Evolutionary conservation across 2,329 filamentous ascomycete genomes (phyloP), one percentile per base, ranked within the genome.

Genomic region (Sarocladiaceae sp.): DNA sequence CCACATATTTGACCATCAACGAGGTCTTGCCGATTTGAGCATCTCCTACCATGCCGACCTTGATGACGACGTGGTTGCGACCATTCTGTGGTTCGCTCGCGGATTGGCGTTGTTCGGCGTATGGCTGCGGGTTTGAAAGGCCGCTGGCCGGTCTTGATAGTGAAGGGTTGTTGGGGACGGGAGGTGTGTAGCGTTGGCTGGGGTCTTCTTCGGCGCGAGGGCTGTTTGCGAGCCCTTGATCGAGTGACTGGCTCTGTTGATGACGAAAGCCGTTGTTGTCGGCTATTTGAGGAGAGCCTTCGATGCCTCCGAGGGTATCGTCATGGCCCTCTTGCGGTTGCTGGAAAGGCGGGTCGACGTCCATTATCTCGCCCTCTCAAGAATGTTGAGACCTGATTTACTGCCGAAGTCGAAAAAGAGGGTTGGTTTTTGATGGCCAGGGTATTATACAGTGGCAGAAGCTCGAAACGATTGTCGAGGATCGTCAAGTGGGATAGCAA

Each of bases 11-110:
- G 65, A 99, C 94, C 94, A 99, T 99, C 66, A 99, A 74, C 58
- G 92, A 97, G 17, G 94, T 99, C 81, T 99, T 99, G 66, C 94
- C 94, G 61, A 99, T 99, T 72, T 99, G 94, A 53, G 94, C 94
- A 73, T 99, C 94, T 44, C 94, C 94, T 42, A 99, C 94, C 94
- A 99, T 99, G 65, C 94, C 94, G 50, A 99, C 94, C 73, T 99
- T 99, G 78, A 99, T 97, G 53, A 99, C 94, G 33, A 99, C 94
- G 62, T 85, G 83, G 66, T 84, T 85, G 55, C 83, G 76, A 44
- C 78, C 77, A 58, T 78, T 78, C 53, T 65, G 52, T 13, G 67
- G 58, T 42, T 70, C 68, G 54, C 59, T 60, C 8, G 59, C 69
- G 63, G 59, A 69, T 62, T 56, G 75, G 62, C 69, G 69, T 28